A percentile compares a stretch with the other conserved stretches of the same genome.
Evolutionary conservation across 2,329 filamentous ascomycete species (phyloP).

Genomic region (Tolypocladium capitatum): DNA sequence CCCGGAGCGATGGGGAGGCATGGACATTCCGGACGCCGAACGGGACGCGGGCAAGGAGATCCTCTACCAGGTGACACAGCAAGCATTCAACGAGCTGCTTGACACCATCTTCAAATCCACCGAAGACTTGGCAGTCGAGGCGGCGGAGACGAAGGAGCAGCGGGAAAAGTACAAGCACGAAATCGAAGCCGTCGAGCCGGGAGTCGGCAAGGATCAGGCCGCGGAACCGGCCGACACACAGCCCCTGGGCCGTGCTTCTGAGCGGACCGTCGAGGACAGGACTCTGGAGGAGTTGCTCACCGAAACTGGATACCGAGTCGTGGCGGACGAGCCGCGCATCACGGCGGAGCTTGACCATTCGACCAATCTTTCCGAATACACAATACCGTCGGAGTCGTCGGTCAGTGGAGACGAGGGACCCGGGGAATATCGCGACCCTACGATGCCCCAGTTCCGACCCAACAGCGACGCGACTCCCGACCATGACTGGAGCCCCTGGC

Average conservation of each 20-base stretch:
- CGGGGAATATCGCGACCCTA: slow-evolving; percentile 38
- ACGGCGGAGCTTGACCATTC: slow-evolving; percentile 19
- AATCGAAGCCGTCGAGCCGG: slow-evolving; percentile 26
- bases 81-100: slow-evolving; percentile 81
- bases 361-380: slow-evolving; percentile 7
- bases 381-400: not conserved
- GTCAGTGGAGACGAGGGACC: slow-evolving; percentile 8
- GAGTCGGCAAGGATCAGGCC: slow-evolving; percentile 13
- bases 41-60: slow-evolving; percentile 77
- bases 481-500: slow-evolving; percentile 1
- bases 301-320: slow-evolving; percentile 28
- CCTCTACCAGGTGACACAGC: slow-evolving; percentile 80
- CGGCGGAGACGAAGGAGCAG: slow-evolving; percentile 46
- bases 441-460: slow-evolving; percentile 57
- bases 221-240: not conserved
- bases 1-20: slow-evolving; percentile 63
- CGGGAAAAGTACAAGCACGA: slow-evolving; percentile 43
- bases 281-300: slow-evolving; percentile 24
- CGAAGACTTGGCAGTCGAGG: slow-evolving; percentile 62
- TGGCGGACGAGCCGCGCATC: slow-evolving; percentile 19
- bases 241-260: not conserved
- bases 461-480: slow-evolving; percentile 24
- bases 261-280: slow-evolving; percentile 10
- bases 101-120: slow-evolving; percentile 72
- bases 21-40: slow-evolving; percentile 69